Percentiles rank a stretch among this genome's conserved stretches.
phyloP scores from a whole-genome alignment of 495 filamentous ascomycete genomes.

The Penicillium longicatenatum region DNA sequence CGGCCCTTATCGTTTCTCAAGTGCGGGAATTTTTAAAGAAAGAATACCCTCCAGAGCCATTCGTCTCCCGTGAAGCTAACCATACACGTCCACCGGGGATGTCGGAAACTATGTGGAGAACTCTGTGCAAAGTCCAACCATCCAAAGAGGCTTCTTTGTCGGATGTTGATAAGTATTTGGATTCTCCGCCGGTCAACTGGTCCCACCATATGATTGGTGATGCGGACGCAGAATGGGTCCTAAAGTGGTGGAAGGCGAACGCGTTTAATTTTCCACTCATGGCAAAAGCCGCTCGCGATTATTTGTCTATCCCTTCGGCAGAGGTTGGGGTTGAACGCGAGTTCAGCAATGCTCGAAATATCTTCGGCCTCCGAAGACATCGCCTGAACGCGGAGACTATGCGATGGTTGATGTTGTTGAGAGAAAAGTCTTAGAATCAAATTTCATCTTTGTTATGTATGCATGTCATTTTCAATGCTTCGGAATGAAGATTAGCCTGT shows the following conservation, averaged over 20 bases:
- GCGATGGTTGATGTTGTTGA: constrained; percentile 20
- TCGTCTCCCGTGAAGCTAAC: constrained; percentile 5
- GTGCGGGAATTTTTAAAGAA: constrained; percentile 13
- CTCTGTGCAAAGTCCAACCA: constrained; percentile 14
- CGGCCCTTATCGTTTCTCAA: constrained; percentile 12
- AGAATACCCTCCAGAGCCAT: constrained; percentile 12
- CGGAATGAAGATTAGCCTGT: neutral
- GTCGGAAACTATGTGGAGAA: constrained; percentile 16
- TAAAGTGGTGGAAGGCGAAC: constrained; percentile 19
- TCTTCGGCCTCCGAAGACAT: constrained; percentile 17
- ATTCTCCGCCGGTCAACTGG: constrained; percentile 16
- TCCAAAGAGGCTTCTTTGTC: constrained; percentile 9
- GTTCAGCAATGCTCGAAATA: constrained; percentile 20
- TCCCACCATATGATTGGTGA: constrained; percentile 19
- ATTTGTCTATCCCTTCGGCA: constrained; percentile 14
- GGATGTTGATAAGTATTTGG: constrained; percentile 18
- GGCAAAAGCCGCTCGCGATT: constrained; percentile 19
- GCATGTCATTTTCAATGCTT: constrained; percentile 9
- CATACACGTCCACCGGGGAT: constrained; percentile 10
- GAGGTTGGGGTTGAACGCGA: constrained; percentile 19
- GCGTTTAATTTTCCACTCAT: constrained; percentile 19
- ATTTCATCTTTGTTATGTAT: neutral
- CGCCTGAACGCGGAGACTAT: constrained; percentile 18
- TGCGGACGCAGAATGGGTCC: constrained; percentile 16
- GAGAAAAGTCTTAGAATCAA: constrained; percentile 10